Base-by-base conservation (phyloP, 179 eudicot genomes). In the Patellifolia procumbens region DNA sequence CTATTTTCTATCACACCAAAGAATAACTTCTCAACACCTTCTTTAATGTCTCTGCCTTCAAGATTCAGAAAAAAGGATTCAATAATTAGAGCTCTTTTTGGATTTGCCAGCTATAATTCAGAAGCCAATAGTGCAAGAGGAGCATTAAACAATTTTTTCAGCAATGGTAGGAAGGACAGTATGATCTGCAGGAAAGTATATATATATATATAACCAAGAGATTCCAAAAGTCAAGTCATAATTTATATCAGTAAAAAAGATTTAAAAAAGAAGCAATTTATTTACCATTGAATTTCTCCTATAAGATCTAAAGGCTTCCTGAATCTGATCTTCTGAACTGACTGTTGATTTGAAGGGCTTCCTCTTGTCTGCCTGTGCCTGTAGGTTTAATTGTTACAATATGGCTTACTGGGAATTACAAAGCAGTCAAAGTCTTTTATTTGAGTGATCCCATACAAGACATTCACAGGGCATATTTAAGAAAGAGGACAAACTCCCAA, bases 21-120 rank as follows among this genome's bases (percentile, higher is more conserved):
- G 19, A 45, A 20, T 28, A 39, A 64, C 59, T 62, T 17, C 76
- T 51, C 70, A 37, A 48, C 17, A 45, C 52, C 29, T 56, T 26
- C 4, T 52, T 19, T 31, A 10, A 42, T 68, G 70, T 31, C n/a
- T 78, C 51, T 62, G 35, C 48, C 42, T 19, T 29, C 7, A 15
- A 35, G 66, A 32, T 79, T 19, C 70, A 28, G 46, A 32, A 53
- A 49, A 45, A 48, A 53, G 42, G 72, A 29, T 19, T 70, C 56
- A 81, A 72, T 76, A 64, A 81, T 70, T 76, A 74, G 67, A 39
- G 49, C 56, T 43, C 32, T 46, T 59, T 68, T 60, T 60, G 35
- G 72, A 75, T n/a, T 62, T 75, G 65, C 75, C 75, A 73, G 65
- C 74, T 68, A 81, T 34, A 49, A 67, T 68, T 26, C 42, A 72